These are phyloP conservation scores for Paxillus rubicundulus DNA, from an alignment of 768 basidiomycete species.

Conservation along the genomic window DNA sequence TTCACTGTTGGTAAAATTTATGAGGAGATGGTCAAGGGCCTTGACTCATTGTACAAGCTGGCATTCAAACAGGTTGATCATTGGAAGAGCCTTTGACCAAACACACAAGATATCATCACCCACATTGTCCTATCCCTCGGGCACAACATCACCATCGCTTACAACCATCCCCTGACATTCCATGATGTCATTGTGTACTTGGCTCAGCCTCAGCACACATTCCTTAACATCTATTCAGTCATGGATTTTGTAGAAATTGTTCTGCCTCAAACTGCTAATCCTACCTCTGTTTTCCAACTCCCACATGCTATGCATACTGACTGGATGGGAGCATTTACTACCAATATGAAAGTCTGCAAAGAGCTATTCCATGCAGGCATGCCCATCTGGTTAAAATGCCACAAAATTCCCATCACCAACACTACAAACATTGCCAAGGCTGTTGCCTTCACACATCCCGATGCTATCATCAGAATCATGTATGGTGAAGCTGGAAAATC, in stretches of 20 bases:
- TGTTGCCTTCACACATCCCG: background rate
- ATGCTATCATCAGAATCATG: background rate
- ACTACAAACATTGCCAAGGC: slow-evolving; percentile 3
- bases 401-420: background rate
- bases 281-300: background rate
- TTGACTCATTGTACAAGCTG: no score
- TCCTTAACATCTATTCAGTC: slow-evolving; percentile 5
- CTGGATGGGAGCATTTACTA: slow-evolving; percentile 16
- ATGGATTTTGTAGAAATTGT: slow-evolving; percentile 8
- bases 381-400: slow-evolving; percentile 3
- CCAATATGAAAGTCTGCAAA: background rate
- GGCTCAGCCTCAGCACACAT: background rate
- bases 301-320: background rate
- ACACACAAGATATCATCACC: no score
- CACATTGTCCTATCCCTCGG: no score
- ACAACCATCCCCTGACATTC: slow-evolving; percentile 2
- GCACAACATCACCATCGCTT: no score
- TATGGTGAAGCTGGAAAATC: background rate
- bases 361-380: slow-evolving; percentile 5
- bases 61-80: no score
- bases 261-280: background rate
- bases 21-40: no score
- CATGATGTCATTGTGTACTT: slow-evolving; percentile 1
- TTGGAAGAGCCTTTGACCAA: no score
- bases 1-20: no score